Evolutionary conservation across 2,329 filamentous ascomycete species (phyloP), one percentile per base, ranked within the genome.

Genomic region (Verticillium dahliae): DNA sequence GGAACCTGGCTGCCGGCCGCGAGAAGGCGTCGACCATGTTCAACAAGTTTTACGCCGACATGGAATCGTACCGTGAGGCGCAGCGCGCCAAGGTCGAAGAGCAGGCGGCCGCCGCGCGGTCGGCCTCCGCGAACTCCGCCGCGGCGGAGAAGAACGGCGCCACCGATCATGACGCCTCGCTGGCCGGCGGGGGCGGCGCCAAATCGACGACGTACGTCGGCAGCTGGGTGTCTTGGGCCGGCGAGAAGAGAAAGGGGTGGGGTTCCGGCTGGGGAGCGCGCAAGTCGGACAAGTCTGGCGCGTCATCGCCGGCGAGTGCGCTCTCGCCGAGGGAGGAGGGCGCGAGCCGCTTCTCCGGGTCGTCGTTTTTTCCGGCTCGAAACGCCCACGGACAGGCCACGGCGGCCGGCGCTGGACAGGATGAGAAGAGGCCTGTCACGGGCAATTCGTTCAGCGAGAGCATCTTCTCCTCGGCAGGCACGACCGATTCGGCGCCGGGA

Each of bases 1-100:
- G 93, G 63, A 93, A 96, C 69, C 74, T 97, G n/a, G 90, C 91
- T 4, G 91, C 90, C 0, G 93, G 95, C 0, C 88, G 90, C 61
- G 92, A 95, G 69, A 96, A 94, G 76, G 91, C 96, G 1, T 92
- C 89, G 22, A 89, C 87, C 4, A 89, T 95, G 41, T 91, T 97
- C 74, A 96, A 90, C 73, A 92, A 87, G 69, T 81, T 98, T 34
- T 98, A 96, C 81, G 85, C 91, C 0, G 94, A 98, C 68, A 90
- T 98, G 76, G 94, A 98, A 75, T 71, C 71, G 73, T 75, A 81
- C 69, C 69, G 79, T 60, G 75, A 83, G 72, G 73, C 80, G 65
- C 72, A 83, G 66, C 63, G 78, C 41, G 68, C 72, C 57, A 69
- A 84, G 66, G 70, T 81, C 68, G 2, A 68, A 71, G 70, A 82